Evolutionary conservation across 768 basidiomycete species (phyloP), one percentile per base, ranked within the genome.

Genomic region (Candolleomyces eurysporus): DNA sequence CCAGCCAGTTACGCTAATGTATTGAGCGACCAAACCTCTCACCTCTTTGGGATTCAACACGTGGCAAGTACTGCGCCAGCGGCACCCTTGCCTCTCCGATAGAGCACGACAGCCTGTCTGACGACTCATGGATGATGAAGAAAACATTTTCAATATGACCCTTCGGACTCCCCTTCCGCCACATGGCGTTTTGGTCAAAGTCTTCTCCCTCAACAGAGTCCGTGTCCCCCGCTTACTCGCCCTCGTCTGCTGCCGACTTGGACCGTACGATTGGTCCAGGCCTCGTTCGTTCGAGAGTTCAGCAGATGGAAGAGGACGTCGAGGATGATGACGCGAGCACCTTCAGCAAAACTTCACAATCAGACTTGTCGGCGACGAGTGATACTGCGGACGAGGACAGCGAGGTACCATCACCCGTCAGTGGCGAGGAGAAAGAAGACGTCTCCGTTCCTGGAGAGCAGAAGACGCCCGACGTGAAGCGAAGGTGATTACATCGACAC

Each of bases 71-170:
- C 54, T 57, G 26, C 45, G 46, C 43, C 0, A 57, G 40, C 21
- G 48, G 46, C 46, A n/a, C 66, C 69, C 36, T 65, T 5, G 69
- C 69, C 57, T 72, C 72, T 31, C 67, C 75, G n/a, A 71, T 72
- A 46, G 69, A 72, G 26, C 69, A 75, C 59, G 69, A 69, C 22
- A 71, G 65, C 57, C 64, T 68, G 59, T 66, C 70, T 7, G 73
- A 71, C 10, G 73, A 67, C 32, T 19, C 31, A 61, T 61, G 57
- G 56, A 61, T 50, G 60, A 61, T 13, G 54, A 55, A 57, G 88
- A 89, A 61, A 85, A 88, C 62, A 82, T 83, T 49, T 88, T 89
- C 65, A 79, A 90, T 58, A 76, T 83, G 36, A 90, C 90, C 0
- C 75, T 91, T 61, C 83, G 80, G 60, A 91, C 90, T 3, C 90